Conservation (phyloP, 1,284 basidiomycete species). For the Tilletia walkeri region DNA sequence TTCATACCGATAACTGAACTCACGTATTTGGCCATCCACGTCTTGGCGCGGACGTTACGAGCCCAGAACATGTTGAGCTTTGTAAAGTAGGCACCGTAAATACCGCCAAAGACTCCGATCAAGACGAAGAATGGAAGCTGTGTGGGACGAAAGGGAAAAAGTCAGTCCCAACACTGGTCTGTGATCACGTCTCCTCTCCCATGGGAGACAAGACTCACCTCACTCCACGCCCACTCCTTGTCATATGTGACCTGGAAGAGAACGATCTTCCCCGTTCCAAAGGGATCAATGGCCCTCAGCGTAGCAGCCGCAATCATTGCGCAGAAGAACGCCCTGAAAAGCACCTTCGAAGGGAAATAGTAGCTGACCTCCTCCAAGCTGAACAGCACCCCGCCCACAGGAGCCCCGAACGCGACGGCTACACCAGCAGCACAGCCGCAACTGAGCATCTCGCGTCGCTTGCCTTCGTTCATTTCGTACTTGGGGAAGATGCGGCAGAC, state of each 20-base stretch:
- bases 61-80: constrained; percentile 88
- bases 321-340: constrained; percentile 98
- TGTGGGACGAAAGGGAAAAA: neutral
- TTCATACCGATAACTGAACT: neutral
- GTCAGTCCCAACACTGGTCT: neutral
- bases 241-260: constrained; percentile 97
- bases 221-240: constrained; percentile 78
- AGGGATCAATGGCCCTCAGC: constrained; percentile 96
- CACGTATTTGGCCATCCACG: constrained; percentile 40
- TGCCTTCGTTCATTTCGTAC: constrained; percentile 89
- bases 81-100: constrained; percentile 94
- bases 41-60: constrained; percentile 39
- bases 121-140: constrained; percentile 70
- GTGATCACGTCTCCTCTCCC: no score
- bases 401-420: constrained; percentile 94
- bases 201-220: constrained; percentile 65
- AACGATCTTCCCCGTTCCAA: constrained; percentile 94
- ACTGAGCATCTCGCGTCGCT: constrained; percentile 91
- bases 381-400: constrained; percentile 95
- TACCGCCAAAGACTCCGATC: constrained; percentile 71
- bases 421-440: constrained; percentile 96
- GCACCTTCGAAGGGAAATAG: constrained; percentile 91
- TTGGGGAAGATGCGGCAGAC: constrained; percentile 77
- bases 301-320: constrained; percentile 95
- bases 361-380: constrained; percentile 92